Evolutionary conservation across 495 filamentous ascomycete species (phyloP).

Genomic region (Aspergillus hancockii): DNA sequence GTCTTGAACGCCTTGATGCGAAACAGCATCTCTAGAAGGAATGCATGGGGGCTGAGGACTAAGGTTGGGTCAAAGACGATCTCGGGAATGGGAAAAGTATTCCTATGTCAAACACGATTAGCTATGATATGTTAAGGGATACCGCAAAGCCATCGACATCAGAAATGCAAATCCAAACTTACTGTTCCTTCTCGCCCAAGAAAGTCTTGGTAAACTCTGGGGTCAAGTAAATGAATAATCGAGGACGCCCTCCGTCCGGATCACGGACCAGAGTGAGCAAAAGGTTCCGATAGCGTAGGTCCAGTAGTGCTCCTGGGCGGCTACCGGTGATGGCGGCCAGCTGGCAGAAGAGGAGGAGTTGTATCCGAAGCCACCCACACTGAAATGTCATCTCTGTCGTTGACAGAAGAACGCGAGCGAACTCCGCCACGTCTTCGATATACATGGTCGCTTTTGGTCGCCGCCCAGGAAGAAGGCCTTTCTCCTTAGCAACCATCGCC

Average conservation of each 20-base stretch:
- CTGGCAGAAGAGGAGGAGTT: slow-evolving; percentile 38
- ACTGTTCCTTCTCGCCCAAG: slow-evolving; percentile 31
- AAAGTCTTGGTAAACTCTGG: slow-evolving; percentile 36
- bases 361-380: slow-evolving; percentile 31
- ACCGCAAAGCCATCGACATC: neutral
- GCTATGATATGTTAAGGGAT: neutral
- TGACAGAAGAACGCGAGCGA: slow-evolving; percentile 28
- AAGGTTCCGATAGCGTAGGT: slow-evolving; percentile 31
- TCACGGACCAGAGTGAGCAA: slow-evolving; percentile 34
- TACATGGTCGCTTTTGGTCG: slow-evolving; percentile 12
- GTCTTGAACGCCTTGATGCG: slow-evolving; percentile 29
- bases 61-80: slow-evolving; percentile 34
- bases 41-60: slow-evolving; percentile 25
- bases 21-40: slow-evolving; percentile 34
- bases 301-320: slow-evolving; percentile 31
- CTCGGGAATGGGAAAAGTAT: slow-evolving; percentile 31
- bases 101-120: slow-evolving; percentile 20
- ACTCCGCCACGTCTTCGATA: slow-evolving; percentile 36
- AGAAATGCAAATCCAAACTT: neutral
- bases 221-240: slow-evolving; percentile 35
- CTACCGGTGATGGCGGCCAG: slow-evolving; percentile 37
- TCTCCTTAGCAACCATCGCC: slow-evolving; percentile 11
- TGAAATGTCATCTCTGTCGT: slow-evolving; percentile 38
- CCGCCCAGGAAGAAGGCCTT: neutral
- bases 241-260: slow-evolving; percentile 26